A percentile compares a stretch with the other conserved stretches of the same genome.
These are phyloP conservation scores for Aureobasidium melanogenum DNA, from an alignment of 2,329 filamentous ascomycete species.

Conservation along the genomic window DNA sequence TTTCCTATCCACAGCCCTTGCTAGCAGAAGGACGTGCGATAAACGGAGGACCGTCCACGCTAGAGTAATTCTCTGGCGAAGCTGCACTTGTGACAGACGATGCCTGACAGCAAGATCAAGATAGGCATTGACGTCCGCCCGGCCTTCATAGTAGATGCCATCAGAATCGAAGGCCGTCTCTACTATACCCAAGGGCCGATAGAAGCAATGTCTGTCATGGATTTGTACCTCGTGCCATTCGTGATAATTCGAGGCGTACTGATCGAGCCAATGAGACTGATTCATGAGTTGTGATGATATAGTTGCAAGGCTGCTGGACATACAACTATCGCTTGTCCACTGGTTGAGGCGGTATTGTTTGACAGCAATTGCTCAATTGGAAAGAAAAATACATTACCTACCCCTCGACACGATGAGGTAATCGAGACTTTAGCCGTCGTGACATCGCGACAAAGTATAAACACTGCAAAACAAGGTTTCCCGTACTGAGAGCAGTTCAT, in stretches of 20 bases:
- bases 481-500: not conserved
- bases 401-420: constrained; percentile 6
- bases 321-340: not conserved
- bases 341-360: not conserved
- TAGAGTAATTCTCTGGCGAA: constrained; percentile 17
- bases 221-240: constrained; percentile 24
- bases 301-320: too few relatives aligned
- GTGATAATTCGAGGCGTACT: constrained; percentile 31
- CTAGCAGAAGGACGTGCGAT: constrained; percentile 13
- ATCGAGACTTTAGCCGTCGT: not conserved
- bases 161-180: constrained; percentile 38
- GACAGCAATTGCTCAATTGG: not conserved
- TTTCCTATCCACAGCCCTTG: constrained; percentile 25
- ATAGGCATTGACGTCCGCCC: constrained; percentile 35
- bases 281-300: not conserved
- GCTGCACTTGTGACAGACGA: constrained; percentile 21
- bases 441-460: not conserved
- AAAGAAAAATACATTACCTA: not conserved
- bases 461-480: not conserved
- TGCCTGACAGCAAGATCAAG: constrained; percentile 30
- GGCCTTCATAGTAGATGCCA: constrained; percentile 34
- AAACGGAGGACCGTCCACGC: constrained; percentile 14
- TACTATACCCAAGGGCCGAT: constrained; percentile 34
- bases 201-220: constrained; percentile 21
- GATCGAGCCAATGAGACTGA: constrained; percentile 28